Base-by-base conservation (phyloP, 2,329 filamentous ascomycete genomes). In the Decorospora gaudefroyi region DNA sequence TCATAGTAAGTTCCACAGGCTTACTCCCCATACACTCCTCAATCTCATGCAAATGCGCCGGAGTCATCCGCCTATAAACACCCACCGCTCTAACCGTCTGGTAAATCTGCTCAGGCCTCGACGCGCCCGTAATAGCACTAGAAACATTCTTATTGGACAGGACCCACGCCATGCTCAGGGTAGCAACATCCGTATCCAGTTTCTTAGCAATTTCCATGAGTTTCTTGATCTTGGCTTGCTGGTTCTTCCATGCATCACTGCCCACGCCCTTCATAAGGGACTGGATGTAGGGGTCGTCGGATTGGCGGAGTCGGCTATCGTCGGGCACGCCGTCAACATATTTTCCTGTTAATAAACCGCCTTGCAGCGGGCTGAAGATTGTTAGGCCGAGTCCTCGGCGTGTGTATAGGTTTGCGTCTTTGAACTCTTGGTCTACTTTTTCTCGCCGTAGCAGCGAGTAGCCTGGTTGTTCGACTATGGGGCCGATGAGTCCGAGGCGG, bases 321-420 rank as follows among this genome's bases (percentile, higher is more conserved):
- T 78, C 74, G 6, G 80, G 79, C 32, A 83, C 78, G 31, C 79
- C 80, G 51, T 82, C 74, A 64, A 83, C 79, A 73, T 84, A 84
- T 70, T 84, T 84, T 57, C 81, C 81, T 5, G 78, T 83, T 33
- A 84, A 68, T 26, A 84, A 65, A 35, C 81, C 81, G 22, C 74
- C 77, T 31, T 76, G 76, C 4, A 83, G 74, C 6, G 81, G 79
- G 3, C 72, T 76, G 74, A 78, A 82, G 58, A 76, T 74, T 16
- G 76, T 78, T 23, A 80, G 76, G 36, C 80, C 79, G 45, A 80
- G 75, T 35, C 78, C 70, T 64, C 76, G 76, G 45, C 80, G 72
- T 28, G 75, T 58, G 64, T 73, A 83, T 5, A 83, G 63, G 48
- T 74, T 75, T 11, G 72, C 76, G 61, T 78, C 77, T 13, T 67